Percentiles rank a stretch among this genome's conserved stretches.
Conservation (phyloP, 73 alveolate species). For the Tetrahymena borealis region DNA sequence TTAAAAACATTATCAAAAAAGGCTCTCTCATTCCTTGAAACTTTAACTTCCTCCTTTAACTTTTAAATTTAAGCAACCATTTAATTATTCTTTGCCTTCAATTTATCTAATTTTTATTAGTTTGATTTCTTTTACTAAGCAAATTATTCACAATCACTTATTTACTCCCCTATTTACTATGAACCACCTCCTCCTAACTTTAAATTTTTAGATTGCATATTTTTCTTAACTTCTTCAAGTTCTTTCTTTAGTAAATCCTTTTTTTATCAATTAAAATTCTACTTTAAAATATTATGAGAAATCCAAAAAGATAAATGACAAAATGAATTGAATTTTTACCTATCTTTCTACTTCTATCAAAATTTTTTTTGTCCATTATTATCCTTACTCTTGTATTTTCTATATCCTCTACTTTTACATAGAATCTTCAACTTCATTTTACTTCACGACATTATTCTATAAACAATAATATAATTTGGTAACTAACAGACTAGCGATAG, state of each 20-base stretch:
- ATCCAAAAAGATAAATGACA: background rate
- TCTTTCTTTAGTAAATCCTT: background rate
- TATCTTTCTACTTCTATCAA: background rate
- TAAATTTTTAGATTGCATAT: background rate
- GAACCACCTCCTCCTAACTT: background rate
- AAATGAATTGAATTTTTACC: background rate
- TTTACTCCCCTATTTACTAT: background rate
- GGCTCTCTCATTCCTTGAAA: conserved; percentile 35
- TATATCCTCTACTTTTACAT: background rate
- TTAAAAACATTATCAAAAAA: conserved; percentile 36
- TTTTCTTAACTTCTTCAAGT: background rate
- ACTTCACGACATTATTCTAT: background rate
- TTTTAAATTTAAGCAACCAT: conserved; percentile 30
- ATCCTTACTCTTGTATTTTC: background rate
- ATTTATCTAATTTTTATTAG: conserved; percentile 14
- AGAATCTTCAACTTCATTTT: background rate
- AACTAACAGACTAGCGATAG: no score
- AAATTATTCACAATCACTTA: background rate
- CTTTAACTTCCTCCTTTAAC: conserved; percentile 28
- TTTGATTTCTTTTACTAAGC: background rate
- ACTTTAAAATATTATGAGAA: background rate
- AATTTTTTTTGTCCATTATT: background rate
- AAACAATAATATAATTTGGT: no score
- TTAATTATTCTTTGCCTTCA: conserved; percentile 32
- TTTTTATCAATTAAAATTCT: background rate